A percentile compares a stretch with the other conserved stretches of the same genome.
Evolutionary conservation across 805 yeast species (phyloP).

Genomic region (Naumovozyma castellii): DNA sequence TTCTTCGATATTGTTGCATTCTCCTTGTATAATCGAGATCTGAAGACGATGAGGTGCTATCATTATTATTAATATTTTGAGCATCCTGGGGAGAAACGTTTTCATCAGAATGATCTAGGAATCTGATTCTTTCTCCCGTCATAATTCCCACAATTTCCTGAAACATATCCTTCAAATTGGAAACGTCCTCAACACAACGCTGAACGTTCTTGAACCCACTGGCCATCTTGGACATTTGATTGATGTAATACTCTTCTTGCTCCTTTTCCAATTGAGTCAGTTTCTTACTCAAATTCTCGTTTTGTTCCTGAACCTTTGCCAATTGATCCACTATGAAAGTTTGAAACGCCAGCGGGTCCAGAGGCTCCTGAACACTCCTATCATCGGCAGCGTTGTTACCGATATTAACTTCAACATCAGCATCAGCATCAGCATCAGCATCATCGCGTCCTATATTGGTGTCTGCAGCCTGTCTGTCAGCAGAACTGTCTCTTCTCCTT

Average conservation of each 20-base stretch:
- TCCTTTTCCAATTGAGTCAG: conserved; percentile 15
- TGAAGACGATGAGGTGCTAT: background rate
- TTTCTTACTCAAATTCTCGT: conserved; percentile 9
- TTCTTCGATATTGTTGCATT: background rate
- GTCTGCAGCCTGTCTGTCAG: too few species aligned
- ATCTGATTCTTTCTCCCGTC: conserved; percentile 19
- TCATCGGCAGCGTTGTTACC: background rate
- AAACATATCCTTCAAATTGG: conserved; percentile 16
- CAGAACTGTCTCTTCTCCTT: too few species aligned
- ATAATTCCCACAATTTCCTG: conserved; percentile 22
- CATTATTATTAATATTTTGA: too few species aligned
- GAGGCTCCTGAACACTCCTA: background rate
- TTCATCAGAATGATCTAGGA: conserved; percentile 17
- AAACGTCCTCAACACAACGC: conserved; percentile 13
- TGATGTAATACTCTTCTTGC: conserved; percentile 17
- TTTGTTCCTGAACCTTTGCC: conserved; percentile 17
- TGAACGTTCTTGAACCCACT: conserved; percentile 13
- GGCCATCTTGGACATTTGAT: conserved; percentile 11
- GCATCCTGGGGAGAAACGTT: conserved; percentile 5
- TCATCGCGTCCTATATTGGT: too few species aligned
- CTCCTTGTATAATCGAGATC: background rate
- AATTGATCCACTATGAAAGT: conserved; percentile 16
- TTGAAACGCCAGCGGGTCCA: conserved; percentile 5
- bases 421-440: background rate
- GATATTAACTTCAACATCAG: too few species aligned